Base-by-base conservation (phyloP, 2,329 filamentous ascomycete species). In the Colletotrichum scovillei region DNA sequence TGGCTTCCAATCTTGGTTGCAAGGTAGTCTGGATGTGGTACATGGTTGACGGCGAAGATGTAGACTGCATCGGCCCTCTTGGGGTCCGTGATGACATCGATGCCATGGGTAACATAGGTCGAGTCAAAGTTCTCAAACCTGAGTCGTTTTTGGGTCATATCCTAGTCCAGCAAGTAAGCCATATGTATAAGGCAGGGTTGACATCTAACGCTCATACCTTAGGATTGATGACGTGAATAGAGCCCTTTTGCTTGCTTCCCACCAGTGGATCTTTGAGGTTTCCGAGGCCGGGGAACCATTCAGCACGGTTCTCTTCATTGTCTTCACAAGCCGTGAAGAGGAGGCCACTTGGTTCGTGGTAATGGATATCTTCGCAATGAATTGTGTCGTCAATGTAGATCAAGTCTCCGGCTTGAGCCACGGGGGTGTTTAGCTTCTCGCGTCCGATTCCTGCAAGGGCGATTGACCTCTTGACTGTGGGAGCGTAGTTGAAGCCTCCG, bases 301-400 rank as follows among this genome's bases (percentile, higher is more conserved):
- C 76, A 56, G 85, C 86, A 0, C 89, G 82, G 0, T 77, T 75
- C 4, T 78, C 75, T 1, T 80, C 78, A 46, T 87, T 87, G 57
- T 73, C 70, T 38, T 90, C 86, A 75, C 90, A 92, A 0, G 89
- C 89, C 0, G 88, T 86, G 76, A 90, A 92, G 1, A 92, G 78
- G 8, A 85, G 71, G 0, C 85, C 83, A 19, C 85, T 87, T 0
- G 84, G 78, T 1, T 77, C 77, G 73, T 91, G 86, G 68, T 89
- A 85, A 76, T 92, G 89, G 4, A 92, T 60, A 73, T 92, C 90
- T 76, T 92, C 91, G 76, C 90, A 92, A 19, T 89, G 83, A 3
- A 83, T 78, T 0, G 90, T 91, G 74, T 89, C 86, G 0, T 84
- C 78, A 11, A 92, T 88, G 11, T 77, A 73, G 6, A 84, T 76